phyloP scores from a whole-genome alignment of 192 early-diverging fungal genomes.

The Lunasporangiospora selenospora region DNA sequence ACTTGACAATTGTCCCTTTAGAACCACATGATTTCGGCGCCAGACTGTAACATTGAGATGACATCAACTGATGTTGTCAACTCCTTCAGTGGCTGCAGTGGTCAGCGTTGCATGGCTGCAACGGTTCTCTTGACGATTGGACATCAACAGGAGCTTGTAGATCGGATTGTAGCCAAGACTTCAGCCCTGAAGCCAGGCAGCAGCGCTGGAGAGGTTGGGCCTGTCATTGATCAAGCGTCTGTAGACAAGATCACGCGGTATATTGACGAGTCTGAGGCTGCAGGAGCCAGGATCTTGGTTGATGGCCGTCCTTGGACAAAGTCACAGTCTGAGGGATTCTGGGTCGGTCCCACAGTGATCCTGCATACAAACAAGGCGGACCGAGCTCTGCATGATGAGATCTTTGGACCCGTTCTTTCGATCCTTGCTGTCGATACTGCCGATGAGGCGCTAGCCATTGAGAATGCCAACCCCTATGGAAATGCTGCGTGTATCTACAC shows the following conservation, averaged over 20 bases:
- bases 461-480: slow-evolving; percentile 74
- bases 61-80: slow-evolving; percentile 79
- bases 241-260: slow-evolving; percentile 68
- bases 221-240: slow-evolving; percentile 76
- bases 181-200: slow-evolving; percentile 59
- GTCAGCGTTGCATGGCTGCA: slow-evolving; percentile 83
- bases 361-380: slow-evolving; percentile 63
- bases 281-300: slow-evolving; percentile 69
- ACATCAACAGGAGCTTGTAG: slow-evolving; percentile 68
- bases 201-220: slow-evolving; percentile 66
- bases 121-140: slow-evolving; percentile 77
- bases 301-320: slow-evolving; percentile 66
- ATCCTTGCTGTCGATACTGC: slow-evolving; percentile 59
- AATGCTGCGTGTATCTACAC: slow-evolving; percentile 82
- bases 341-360: slow-evolving; percentile 78
- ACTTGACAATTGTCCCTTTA: too few species aligned
- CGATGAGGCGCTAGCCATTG: slow-evolving; percentile 75
- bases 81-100: slow-evolving; percentile 79
- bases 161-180: slow-evolving; percentile 65
- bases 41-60: slow-evolving; percentile 80
- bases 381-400: slow-evolving; percentile 75
- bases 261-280: slow-evolving; percentile 58
- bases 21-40: slow-evolving; percentile 83
- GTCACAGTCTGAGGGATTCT: slow-evolving; percentile 60
- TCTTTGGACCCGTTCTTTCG: slow-evolving; percentile 84